A percentile compares a stretch with the other conserved stretches of the same genome.
Conservation (phyloP, 2,329 filamentous ascomycete species). For the Calonectria ilicicola region DNA sequence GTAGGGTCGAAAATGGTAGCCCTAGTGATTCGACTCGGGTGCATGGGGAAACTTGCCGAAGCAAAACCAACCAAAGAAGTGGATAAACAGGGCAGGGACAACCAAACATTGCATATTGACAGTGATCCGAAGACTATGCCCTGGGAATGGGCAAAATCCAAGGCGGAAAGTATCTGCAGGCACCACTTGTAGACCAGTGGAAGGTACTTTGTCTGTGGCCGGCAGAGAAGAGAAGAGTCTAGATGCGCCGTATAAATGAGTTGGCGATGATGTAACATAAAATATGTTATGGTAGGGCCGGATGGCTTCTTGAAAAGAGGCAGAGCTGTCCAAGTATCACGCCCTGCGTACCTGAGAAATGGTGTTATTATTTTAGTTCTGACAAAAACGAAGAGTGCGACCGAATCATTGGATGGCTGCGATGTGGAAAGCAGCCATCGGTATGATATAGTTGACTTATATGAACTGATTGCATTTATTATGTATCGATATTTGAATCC, state of each 20-base stretch:
- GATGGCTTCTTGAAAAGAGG: neutral
- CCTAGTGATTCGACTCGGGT: neutral
- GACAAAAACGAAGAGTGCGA: neutral
- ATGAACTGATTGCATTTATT: neutral
- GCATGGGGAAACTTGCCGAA: neutral
- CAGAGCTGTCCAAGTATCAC: neutral
- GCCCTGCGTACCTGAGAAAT: neutral
- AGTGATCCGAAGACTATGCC: neutral
- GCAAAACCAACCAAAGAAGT: neutral
- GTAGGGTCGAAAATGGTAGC: neutral
- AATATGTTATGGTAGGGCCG: neutral
- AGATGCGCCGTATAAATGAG: neutral
- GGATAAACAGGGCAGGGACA: neutral
- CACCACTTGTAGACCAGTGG: neutral
- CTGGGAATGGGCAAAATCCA: neutral
- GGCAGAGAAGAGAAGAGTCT: neutral
- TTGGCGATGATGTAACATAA: neutral
- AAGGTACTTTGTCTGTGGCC: neutral
- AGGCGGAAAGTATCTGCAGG: neutral
- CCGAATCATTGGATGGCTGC: neutral
- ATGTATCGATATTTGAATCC: neutral
- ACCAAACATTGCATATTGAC: neutral
- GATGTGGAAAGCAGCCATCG: neutral
- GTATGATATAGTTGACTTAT: neutral
- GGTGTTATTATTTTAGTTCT: neutral